A percentile compares a stretch with the other conserved stretches of the same genome.
Conservation (phyloP, 2,329 filamentous ascomycete genomes). For the Ceratocystis smalleyi region DNA sequence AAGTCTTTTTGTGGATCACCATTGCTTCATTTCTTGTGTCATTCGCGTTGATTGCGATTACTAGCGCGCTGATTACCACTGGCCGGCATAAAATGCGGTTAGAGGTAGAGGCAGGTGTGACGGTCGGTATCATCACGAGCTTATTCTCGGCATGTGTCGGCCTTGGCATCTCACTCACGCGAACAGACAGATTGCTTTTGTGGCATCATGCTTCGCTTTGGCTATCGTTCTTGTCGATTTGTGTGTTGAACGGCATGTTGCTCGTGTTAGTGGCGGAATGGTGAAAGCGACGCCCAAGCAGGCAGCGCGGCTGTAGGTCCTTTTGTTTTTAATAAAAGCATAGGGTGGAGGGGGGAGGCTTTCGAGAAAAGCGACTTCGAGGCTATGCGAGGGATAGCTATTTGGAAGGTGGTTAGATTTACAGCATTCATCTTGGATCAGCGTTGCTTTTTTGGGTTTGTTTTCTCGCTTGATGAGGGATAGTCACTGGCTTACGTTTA, state of each 20-base stretch:
- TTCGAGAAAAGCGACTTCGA: not conserved
- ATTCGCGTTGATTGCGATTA: conserved; percentile 47
- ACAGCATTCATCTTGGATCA: not conserved
- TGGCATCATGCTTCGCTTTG: conserved; percentile 30
- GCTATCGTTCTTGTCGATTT: conserved; percentile 25
- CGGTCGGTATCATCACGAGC: conserved; percentile 52
- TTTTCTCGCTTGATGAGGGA: not conserved
- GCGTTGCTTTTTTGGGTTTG: not conserved
- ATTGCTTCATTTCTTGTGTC: conserved; percentile 42
- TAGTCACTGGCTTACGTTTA: not conserved
- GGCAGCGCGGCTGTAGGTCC: not conserved
- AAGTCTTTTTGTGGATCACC: conserved; percentile 38
- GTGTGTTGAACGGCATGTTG: conserved; percentile 31
- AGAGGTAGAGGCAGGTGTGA: conserved; percentile 60
- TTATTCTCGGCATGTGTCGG: conserved; percentile 47
- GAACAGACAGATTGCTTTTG: conserved; percentile 30
- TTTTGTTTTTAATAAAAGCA: no score
- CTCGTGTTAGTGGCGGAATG: conserved; percentile 27
- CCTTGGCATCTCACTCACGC: conserved; percentile 42
- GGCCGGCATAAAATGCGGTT: conserved; percentile 50
- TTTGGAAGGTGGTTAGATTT: not conserved
- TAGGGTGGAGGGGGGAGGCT: not conserved
- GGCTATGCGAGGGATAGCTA: not conserved
- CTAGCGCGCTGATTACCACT: conserved; percentile 49
- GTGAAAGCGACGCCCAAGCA: not conserved